Evolutionary conservation across 805 yeast species (phyloP).

Genomic region (Saccharomycopsis sp.): DNA sequence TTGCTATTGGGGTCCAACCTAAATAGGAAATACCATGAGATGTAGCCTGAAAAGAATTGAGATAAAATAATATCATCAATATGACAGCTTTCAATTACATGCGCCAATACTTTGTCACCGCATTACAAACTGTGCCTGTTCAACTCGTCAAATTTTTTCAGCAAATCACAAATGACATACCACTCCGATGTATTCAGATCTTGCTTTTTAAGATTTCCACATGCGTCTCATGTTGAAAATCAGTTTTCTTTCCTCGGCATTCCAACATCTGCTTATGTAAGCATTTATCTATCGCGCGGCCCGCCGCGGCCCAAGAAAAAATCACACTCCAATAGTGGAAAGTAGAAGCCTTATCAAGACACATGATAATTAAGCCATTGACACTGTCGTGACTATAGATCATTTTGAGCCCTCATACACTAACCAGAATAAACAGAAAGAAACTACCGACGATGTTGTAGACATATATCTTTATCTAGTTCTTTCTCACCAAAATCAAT

Average conservation of each 20-base stretch:
- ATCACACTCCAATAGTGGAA: background rate
- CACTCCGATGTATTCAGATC: background rate
- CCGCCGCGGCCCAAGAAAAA: background rate
- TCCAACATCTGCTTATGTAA: background rate
- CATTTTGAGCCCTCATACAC: background rate
- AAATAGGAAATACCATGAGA: too few species aligned
- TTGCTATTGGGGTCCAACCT: too few species aligned
- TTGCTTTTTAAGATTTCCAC: background rate
- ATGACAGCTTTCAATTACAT: too few species aligned
- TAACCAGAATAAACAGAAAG: background rate
- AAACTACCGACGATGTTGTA: background rate
- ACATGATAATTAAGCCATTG: background rate
- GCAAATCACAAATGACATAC: too few species aligned
- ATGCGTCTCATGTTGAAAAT: background rate
- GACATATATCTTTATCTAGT: too few species aligned
- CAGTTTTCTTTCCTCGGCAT: background rate
- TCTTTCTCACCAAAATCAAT: too few species aligned
- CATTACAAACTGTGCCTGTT: too few species aligned
- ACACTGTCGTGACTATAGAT: background rate
- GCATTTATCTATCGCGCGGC: background rate
- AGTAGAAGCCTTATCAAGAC: background rate
- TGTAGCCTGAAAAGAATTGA: too few species aligned
- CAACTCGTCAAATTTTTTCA: too few species aligned
- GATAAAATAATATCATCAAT: too few species aligned
- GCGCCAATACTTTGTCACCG: too few species aligned